A percentile compares a stretch with the other conserved stretches of the same genome.
These are phyloP conservation scores for Lasiosphaeris hirsuta DNA, from an alignment of 495 filamentous ascomycete genomes.

Conservation along the genomic window DNA sequence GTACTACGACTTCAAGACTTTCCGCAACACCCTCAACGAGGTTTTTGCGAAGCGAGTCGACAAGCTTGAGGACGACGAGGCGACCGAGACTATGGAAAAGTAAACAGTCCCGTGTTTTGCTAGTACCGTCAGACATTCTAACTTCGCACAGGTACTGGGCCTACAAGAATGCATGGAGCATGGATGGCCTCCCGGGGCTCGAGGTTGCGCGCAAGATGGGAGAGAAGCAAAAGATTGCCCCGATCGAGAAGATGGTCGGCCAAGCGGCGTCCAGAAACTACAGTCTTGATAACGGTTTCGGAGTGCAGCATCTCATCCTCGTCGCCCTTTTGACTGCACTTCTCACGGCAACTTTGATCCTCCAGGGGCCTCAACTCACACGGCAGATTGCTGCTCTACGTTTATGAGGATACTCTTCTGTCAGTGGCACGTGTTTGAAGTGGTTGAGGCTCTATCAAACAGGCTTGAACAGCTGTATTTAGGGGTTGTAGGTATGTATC, in stretches of 20 bases:
- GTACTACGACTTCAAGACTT: slow-evolving; percentile 48
- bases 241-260: slow-evolving; percentile 52
- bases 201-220: slow-evolving; percentile 37
- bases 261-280: slow-evolving; percentile 29
- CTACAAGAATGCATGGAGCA: slow-evolving; percentile 49
- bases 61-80: slow-evolving; percentile 39
- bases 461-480: too few relatives aligned
- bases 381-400: too few relatives aligned
- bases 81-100: slow-evolving; percentile 50
- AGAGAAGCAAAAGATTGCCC: slow-evolving; percentile 40
- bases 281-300: slow-evolving; percentile 8
- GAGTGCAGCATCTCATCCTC: slow-evolving; percentile 12
- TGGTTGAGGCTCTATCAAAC: too few relatives aligned
- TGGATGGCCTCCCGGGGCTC: slow-evolving; percentile 55
- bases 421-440: too few relatives aligned
- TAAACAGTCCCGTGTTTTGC: slow-evolving; percentile 17
- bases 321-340: slow-evolving; percentile 10
- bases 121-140: not conserved
- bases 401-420: too few relatives aligned
- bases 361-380: too few relatives aligned
- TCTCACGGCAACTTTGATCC: not conserved
- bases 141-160: slow-evolving; percentile 50
- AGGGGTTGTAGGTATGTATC: too few relatives aligned
- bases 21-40: slow-evolving; percentile 46
- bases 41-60: slow-evolving; percentile 44